Evolutionary conservation across 2,329 filamentous ascomycete species (phyloP), one percentile per base, ranked within the genome.

Genomic region (Alternaria metachromatica): DNA sequence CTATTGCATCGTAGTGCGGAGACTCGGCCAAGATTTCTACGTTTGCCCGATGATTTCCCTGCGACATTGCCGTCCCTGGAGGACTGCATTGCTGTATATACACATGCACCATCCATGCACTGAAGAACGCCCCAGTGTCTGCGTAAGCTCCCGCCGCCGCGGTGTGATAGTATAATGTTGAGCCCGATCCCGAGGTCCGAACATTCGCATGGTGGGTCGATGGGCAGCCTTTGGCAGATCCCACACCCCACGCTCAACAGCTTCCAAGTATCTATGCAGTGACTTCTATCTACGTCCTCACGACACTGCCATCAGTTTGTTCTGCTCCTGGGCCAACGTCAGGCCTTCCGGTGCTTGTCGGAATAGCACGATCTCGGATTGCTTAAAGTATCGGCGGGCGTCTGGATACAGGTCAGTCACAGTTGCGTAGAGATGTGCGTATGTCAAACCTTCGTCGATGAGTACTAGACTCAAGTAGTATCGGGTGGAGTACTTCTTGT

Each of bases 401-500:
- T 99, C 96, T 94, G 77, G 23, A 55, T n/a, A 18, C 13, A 53
- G 15, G 63, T 72, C 21, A 71, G 64, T 54, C n/a, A n/a, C 49
- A 26, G 43, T n/a, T 15, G 10, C 15, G 3, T n/a, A 33, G 11
- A 6, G 23, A 0, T 15, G 33, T 26, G 23, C 33, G 23, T 43
- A 8, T 23, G 26, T 9, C 70, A 50, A 82, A 92, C 93, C 93
- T 88, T 97, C 94, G 76, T 97, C 94, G 72, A 97, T 97, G 71
- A 97, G 87, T 21, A 99, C 96, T 66, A 99, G 84, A 79, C 94
- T 97, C 67, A 99, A 88, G 83, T 99, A 99, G 83, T 99, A 99
- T 76, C 96, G 88, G 41, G 95, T 98, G 25, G 95, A 98, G 82
- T 97, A 99, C 84, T 99, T 99, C 87, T 99, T 99, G 88, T 99